Conservation (phyloP, 176 grass and related monocot species). For the Sorghum bicolor region Sorghum_bicolor_NCBIv3 NC_012878.2:14077501-14078000, state of each 20-base stretch:
- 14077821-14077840: background rate
- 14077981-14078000: conserved; percentile 37
- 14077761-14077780: background rate
- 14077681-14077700: conserved; percentile 31
- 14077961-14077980: conserved; percentile 17
- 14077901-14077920: conserved; percentile 8
- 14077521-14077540: too few relatives aligned
- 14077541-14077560: too few relatives aligned
- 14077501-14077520: too few relatives aligned
- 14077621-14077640: conserved; percentile 24
- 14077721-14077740: background rate
- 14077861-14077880: conserved; percentile 10
- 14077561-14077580: too few relatives aligned
- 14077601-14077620: background rate
- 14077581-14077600: background rate
- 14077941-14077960: background rate
- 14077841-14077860: background rate
- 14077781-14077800: background rate
- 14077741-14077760: conserved; percentile 8
- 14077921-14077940: background rate
- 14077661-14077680: background rate
- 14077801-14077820: background rate
- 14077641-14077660: background rate
- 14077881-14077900: conserved; percentile 29
- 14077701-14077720: background rate